A percentile compares a stretch with the other conserved stretches of the same genome.
These are phyloP conservation scores for Myxozyma lipomycoides DNA, from an alignment of 805 yeast species.

Conservation along the genomic window DNA sequence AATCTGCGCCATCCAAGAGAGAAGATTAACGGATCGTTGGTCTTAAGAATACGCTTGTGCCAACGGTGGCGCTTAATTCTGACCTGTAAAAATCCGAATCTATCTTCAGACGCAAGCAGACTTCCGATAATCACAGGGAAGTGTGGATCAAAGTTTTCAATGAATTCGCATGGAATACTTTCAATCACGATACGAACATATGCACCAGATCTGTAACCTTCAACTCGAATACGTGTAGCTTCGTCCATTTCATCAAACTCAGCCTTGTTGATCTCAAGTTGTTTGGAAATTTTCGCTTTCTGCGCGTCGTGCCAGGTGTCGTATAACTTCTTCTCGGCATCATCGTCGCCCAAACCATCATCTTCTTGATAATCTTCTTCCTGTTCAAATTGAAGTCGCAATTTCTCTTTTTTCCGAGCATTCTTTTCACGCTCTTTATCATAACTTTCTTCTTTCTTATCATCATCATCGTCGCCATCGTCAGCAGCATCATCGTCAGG, in stretches of 20 bases:
- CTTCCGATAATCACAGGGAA: constrained; percentile 91
- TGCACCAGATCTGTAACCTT: constrained; percentile 90
- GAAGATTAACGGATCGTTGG: constrained; percentile 90
- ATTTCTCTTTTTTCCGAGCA: constrained; percentile 84
- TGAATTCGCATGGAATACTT: constrained; percentile 80
- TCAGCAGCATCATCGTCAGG: constrained; percentile 30
- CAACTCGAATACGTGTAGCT: constrained; percentile 73
- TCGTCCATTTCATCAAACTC: constrained; percentile 61
- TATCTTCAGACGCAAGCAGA: constrained; percentile 78
- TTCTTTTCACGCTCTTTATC: constrained; percentile 76
- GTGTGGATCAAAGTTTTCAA: constrained; percentile 78
- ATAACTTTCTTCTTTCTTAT: constrained; percentile 32
- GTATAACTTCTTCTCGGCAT: constrained; percentile 72
- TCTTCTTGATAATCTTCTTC: constrained; percentile 60
- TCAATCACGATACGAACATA: constrained; percentile 88
- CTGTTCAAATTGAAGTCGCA: constrained; percentile 84
- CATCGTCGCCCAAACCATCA: constrained; percentile 60
- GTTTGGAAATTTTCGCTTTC: constrained; percentile 95
- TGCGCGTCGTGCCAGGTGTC: constrained; percentile 98
- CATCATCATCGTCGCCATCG: constrained; percentile 38
- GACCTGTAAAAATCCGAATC: constrained; percentile 89
- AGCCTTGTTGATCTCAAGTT: constrained; percentile 84
- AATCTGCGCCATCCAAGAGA: constrained; percentile 98
- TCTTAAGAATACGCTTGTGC: constrained; percentile 93
- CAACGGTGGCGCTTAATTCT: constrained; percentile 97